Percentiles rank a stretch among this genome's conserved stretches.
Evolutionary conservation across 2,329 filamentous ascomycete genomes (phyloP).

Genomic region (Pseudocercospora eumusae): DNA sequence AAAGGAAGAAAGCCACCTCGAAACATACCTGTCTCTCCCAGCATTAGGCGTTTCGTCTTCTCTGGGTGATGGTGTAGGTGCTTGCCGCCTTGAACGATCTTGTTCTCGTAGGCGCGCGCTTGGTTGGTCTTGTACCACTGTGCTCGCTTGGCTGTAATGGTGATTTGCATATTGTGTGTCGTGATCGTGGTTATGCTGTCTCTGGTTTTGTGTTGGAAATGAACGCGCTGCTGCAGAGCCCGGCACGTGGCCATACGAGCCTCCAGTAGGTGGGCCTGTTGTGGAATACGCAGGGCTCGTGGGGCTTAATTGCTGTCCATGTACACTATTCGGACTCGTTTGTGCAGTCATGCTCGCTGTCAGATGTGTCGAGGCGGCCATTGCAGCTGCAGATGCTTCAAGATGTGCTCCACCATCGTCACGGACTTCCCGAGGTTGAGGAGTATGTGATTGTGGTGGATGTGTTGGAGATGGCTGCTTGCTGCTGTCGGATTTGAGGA

Average conservation of each 20-base stretch:
- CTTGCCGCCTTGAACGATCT: conserved; percentile 34
- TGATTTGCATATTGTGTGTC: conserved; percentile 33
- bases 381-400: conserved; percentile 54
- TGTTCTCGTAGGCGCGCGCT: conserved; percentile 27
- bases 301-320: conserved; percentile 47
- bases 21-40: conserved; percentile 23
- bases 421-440: conserved; percentile 36
- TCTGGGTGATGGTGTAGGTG: conserved; percentile 36
- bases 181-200: conserved; percentile 23
- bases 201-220: conserved; percentile 32
- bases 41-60: conserved; percentile 35
- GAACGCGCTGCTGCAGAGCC: conserved; percentile 35
- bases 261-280: conserved; percentile 35
- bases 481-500: conserved; percentile 46
- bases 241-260: conserved; percentile 32
- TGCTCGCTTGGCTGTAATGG: conserved; percentile 34
- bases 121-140: conserved; percentile 23
- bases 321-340: conserved; percentile 44
- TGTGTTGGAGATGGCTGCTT: conserved; percentile 55
- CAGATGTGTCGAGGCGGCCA: conserved; percentile 54
- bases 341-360: conserved; percentile 51
- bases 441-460: conserved; percentile 40
- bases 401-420: conserved; percentile 41
- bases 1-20: not conserved
- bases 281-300: conserved; percentile 53